Base-by-base conservation (phyloP, 148 eudicot species). In the Linanthus parryae region DNA sequence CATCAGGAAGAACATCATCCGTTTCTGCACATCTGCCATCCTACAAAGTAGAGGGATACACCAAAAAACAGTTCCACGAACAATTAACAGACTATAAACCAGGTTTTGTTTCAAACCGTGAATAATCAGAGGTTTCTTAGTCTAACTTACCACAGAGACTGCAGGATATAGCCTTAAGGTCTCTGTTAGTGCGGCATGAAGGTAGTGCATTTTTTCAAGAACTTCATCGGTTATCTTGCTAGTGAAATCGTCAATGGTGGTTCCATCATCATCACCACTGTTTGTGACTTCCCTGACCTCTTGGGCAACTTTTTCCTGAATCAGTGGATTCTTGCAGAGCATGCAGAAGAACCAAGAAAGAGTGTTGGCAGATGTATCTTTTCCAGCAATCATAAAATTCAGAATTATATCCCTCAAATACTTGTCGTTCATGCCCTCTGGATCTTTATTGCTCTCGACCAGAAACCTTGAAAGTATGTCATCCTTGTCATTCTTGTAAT, bases 1-100 rank as follows among this genome's bases (percentile, higher is more conserved):
- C 88, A 68, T 81, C 89, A 9, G 88, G 96, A 35, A 88, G 86
- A 58, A 65, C 59, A 41, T 81, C 84, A 54, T 84, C 84, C 48
- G 57, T 61, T 44, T 56, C 48, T 25, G 89, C 81, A 54, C 63
- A 38, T 69, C 83, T 84, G 43, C 86, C 89, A 59, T 81, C 86
- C 96, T 84, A 31, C 8, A 46, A 10, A 0, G 18, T 25, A 47
- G n/a, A n/a, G n/a, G n/a, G n/a, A n/a, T n/a, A n/a, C n/a, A n/a
- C n/a, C n/a, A n/a, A n/a, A n/a, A n/a, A n/a, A n/a, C n/a, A n/a
- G n/a, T n/a, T n/a, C n/a, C n/a, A n/a, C n/a, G n/a, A n/a, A n/a
- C n/a, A n/a, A n/a, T n/a, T n/a, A n/a, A n/a, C n/a, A n/a, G n/a
- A n/a, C n/a, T n/a, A n/a, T n/a, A n/a, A n/a, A n/a, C n/a, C n/a